Percentiles rank a stretch among this genome's conserved stretches.
Evolutionary conservation across 495 filamentous ascomycete genomes (phyloP).

Genomic region (Oleoguttula mirabilis): DNA sequence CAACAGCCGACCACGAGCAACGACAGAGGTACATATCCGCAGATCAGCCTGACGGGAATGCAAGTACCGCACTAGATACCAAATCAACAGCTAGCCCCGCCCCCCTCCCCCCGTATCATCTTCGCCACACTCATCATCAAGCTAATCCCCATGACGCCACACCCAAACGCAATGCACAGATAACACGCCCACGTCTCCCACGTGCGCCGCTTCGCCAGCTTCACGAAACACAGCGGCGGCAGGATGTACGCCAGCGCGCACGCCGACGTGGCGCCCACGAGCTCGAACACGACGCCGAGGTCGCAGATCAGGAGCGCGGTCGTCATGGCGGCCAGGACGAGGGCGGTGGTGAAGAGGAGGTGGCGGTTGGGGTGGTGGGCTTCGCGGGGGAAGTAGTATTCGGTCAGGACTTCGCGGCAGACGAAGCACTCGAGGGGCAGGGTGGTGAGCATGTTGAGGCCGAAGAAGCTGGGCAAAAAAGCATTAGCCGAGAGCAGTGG

Average conservation of each 20-base stretch:
- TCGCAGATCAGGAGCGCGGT: constrained; percentile 79
- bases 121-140: constrained; percentile 50
- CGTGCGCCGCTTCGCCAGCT: constrained; percentile 53
- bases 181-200: constrained; percentile 56
- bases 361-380: constrained; percentile 75
- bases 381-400: constrained; percentile 76
- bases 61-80: no score
- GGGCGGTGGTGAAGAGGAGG: constrained; percentile 64
- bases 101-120: constrained; percentile 21
- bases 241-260: constrained; percentile 91
- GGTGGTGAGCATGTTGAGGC: constrained; percentile 96
- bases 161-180: constrained; percentile 61
- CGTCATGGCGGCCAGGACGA: constrained; percentile 69
- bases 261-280: constrained; percentile 89
- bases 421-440: constrained; percentile 93
- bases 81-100: constrained; percentile 4
- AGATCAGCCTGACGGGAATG: no score
- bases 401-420: constrained; percentile 90
- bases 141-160: constrained; percentile 73
- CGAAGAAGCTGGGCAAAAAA: constrained; percentile 69
- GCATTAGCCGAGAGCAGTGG: not conserved
- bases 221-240: constrained; percentile 89
- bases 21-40: no score
- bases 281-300: constrained; percentile 83
- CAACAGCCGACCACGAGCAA: no score